phyloP scores from a whole-genome alignment of 495 filamentous ascomycete species.

The Hypoxylon trugodes region DNA sequence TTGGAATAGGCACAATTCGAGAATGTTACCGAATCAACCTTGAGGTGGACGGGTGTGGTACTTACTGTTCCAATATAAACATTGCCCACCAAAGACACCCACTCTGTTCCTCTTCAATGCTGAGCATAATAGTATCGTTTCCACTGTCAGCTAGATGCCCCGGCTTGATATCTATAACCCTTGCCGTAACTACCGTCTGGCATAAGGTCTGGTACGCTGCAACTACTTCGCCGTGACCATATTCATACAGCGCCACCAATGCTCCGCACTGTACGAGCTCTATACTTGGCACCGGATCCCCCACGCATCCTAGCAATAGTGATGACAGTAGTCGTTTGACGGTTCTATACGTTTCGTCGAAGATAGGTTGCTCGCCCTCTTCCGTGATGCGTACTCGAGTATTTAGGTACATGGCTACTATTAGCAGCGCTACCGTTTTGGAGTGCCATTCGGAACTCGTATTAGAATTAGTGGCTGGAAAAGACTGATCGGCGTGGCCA shows the following conservation, averaged over 20 bases:
- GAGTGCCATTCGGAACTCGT: constrained; percentile 18
- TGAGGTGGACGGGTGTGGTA: not conserved
- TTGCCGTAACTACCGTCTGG: constrained; percentile 34
- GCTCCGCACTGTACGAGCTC: constrained; percentile 43
- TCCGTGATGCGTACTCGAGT: constrained; percentile 42
- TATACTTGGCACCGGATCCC: constrained; percentile 34
- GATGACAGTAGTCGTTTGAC: constrained; percentile 39
- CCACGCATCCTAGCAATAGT: constrained; percentile 35
- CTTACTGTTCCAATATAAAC: constrained; percentile 48
- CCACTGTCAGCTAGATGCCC: constrained; percentile 31
- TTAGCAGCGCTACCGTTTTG: constrained; percentile 40
- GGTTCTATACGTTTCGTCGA: constrained; percentile 43
- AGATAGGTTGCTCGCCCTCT: constrained; percentile 43
- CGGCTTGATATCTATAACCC: constrained; percentile 31
- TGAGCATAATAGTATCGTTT: constrained; percentile 25
- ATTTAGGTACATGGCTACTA: constrained; percentile 43
- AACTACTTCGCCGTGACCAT: constrained; percentile 43
- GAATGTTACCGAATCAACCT: no score
- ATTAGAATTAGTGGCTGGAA: not conserved
- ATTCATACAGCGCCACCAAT: constrained; percentile 46
- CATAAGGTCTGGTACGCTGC: constrained; percentile 44
- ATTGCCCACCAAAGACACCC: constrained; percentile 46
- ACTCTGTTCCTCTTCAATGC: constrained; percentile 41
- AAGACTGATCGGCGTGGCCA: constrained; percentile 13
- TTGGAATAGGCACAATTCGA: no score